Base-by-base conservation (phyloP, 768 basidiomycete species). In the Phanerochaete sordida region DNA sequence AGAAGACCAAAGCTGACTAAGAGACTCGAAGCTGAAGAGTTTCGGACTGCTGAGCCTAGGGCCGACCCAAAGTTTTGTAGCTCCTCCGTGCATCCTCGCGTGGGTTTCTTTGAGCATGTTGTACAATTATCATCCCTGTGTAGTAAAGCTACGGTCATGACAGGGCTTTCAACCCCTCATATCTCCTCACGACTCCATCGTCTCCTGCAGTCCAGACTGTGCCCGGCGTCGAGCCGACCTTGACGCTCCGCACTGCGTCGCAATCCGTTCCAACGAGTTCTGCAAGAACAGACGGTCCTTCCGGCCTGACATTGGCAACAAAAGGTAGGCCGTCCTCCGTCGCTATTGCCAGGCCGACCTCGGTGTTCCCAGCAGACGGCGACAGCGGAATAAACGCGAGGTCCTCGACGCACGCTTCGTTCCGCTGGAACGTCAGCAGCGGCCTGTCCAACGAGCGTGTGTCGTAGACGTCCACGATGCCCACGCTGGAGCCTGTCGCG, bases 201-300 rank as follows among this genome's bases (percentile, higher is more conserved):
- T 88, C 85, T 46, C 82, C 80, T 9, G 83, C 84, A 57, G 74
- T 81, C 85, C 85, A 86, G 3, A 85, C 68, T 3, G 66, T 66
- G 13, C 69, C 69, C 31, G 76, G 74, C 30, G 56, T 57, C 9
- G 59, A 53, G 7, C 68, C 66, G 1, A 74, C 75, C 35, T 73
- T 67, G 7, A 85, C 71, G 46, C 72, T 69, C 39, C 83, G 72
- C 28, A 85, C 80, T 8, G 82, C 76, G 67, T 88, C 86, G 65
- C 86, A 86, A 57, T 88, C 84, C 28, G 75, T 75, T 1, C 86
- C 87, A 0, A 82, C 76, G 3, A 87, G 71, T 64, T 90, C 88
- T 13, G 75, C 75, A 13, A 66, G 62, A 0, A 74, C 69, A 5
- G 48, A 44, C 2, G 80, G 78, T 6, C 79, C 81, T 30, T 76